A percentile compares a stretch with the other conserved stretches of the same genome.
phyloP scores from a whole-genome alignment of 257 asterid species.

The Nicotiana benthamiana region DNA sequence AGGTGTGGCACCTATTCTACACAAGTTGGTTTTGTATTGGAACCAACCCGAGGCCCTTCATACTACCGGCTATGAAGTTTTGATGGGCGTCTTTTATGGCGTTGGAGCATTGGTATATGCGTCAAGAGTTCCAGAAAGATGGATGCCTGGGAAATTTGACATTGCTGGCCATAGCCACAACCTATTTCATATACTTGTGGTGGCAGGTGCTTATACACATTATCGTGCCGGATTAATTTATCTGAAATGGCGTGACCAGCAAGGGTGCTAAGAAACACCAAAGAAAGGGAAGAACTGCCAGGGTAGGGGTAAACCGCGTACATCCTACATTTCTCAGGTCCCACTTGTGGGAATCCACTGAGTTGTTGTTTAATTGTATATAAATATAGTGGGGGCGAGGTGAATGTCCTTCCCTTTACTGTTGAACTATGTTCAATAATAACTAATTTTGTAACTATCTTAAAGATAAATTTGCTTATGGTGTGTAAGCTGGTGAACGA shows the following conservation, averaged over 20 bases:
- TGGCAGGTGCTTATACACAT: conserved; percentile 92
- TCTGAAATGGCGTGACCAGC: conserved; percentile 81
- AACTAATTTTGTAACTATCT: neutral
- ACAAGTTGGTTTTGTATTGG: conserved; percentile 75
- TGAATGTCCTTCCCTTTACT: neutral
- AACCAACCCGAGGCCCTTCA: conserved; percentile 79
- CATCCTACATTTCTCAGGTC: too few relatives aligned
- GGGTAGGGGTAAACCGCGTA: too few relatives aligned
- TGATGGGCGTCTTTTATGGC: conserved; percentile 85
- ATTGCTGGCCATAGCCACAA: conserved; percentile 92
- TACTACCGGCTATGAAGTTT: conserved; percentile 64
- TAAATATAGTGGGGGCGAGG: neutral
- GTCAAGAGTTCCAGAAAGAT: conserved; percentile 70
- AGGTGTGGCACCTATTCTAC: conserved; percentile 74
- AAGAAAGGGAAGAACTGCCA: neutral
- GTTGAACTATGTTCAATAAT: neutral
- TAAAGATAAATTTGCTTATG: neutral
- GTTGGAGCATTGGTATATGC: conserved; percentile 78
- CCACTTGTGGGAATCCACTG: too few relatives aligned
- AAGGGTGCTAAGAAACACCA: conserved; percentile 53
- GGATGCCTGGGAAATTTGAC: conserved; percentile 96
- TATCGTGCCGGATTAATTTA: conserved; percentile 80
- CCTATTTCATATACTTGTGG: conserved; percentile 82
- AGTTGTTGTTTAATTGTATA: neutral
- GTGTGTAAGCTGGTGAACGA: too few relatives aligned